Evolutionary conservation across 257 asterid genomes (phyloP).

Genomic region (Solanum pennellii): DNA sequence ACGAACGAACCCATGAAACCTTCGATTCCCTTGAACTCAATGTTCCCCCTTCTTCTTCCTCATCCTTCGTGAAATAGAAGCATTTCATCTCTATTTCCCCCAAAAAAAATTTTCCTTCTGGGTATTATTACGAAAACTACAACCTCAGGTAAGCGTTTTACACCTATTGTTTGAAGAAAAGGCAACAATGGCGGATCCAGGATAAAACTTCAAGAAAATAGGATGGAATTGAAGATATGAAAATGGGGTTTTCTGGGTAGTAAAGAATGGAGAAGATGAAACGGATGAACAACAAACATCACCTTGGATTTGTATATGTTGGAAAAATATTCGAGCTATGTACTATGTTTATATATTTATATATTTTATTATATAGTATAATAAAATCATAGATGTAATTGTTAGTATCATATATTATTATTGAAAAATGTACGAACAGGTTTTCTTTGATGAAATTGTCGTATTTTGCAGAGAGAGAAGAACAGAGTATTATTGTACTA

Average conservation of each 20-base stretch:
- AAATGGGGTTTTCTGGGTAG: background rate
- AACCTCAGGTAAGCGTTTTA: background rate
- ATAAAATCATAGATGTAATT: background rate
- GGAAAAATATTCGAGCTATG: background rate
- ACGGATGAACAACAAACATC: background rate
- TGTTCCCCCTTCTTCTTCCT: slow-evolving; percentile 29
- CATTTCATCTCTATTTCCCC: slow-evolving; percentile 47
- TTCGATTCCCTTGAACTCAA: slow-evolving; percentile 41
- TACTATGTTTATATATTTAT: background rate
- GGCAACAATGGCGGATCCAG: background rate
- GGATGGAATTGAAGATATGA: background rate
- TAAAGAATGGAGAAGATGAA: background rate
- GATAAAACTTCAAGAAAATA: background rate
- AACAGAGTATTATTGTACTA: background rate
- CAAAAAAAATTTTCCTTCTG: background rate
- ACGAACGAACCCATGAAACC: slow-evolving; percentile 76
- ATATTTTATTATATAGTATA: background rate
- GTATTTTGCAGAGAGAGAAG: background rate
- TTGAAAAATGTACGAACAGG: background rate
- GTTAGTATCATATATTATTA: background rate
- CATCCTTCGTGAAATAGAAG: slow-evolving; percentile 60
- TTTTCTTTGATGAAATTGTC: background rate
- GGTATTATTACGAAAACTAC: background rate
- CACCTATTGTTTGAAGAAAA: background rate
- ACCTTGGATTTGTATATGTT: background rate